Base-by-base conservation (phyloP, 129 eudicot genomes). In the Helianthus tuberosus region DNA sequence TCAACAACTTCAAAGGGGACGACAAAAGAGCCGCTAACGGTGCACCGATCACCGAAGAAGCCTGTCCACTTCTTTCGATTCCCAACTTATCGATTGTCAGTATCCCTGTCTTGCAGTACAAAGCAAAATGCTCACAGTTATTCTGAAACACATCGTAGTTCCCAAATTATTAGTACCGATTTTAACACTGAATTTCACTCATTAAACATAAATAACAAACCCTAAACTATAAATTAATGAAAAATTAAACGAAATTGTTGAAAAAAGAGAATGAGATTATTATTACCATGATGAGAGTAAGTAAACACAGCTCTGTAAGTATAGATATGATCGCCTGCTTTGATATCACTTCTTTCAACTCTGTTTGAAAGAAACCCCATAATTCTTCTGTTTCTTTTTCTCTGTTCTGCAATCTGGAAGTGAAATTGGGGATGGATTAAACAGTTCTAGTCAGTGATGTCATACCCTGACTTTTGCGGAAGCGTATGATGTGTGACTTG, bases 301-400 rank as follows among this genome's bases (percentile, higher is more conserved):
- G 96, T 87, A 79, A 95, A 95, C n/a, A 89, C 88, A 75, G 96
- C 99, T 76, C 99, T 89, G 80, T 89, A 95, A 80, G 99, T 89
- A 71, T 95, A 95, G 65, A 95, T 89, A 63, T 95, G 99, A 75
- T 95, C 96, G 43, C 99, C 99, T 39, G 92, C 79, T 78, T 89
- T 89, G 53, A 95, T 89, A 67, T 91, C 89, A 64, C 85, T 81
- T 25, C 78, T 91, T 59, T 89, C 96, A 66, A 89, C 90, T 81
- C 93, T 95, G 85, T 95, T 92, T 7, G 90, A 80, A 10, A 95
- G 81, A 25, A 95, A 27, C 67, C 99, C 99, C 99, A 95, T 91
- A 54, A 68, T 29, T 8, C 44, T 15, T 46, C 15, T 53, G 59
- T 62, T 44, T 44, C 60, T 43, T 32, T 20, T 20, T 20, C 23